A percentile compares a stretch with the other conserved stretches of the same genome.
Evolutionary conservation across 1,284 basidiomycete species (phyloP).

Genomic region (Rhodotorula sp.): DNA sequence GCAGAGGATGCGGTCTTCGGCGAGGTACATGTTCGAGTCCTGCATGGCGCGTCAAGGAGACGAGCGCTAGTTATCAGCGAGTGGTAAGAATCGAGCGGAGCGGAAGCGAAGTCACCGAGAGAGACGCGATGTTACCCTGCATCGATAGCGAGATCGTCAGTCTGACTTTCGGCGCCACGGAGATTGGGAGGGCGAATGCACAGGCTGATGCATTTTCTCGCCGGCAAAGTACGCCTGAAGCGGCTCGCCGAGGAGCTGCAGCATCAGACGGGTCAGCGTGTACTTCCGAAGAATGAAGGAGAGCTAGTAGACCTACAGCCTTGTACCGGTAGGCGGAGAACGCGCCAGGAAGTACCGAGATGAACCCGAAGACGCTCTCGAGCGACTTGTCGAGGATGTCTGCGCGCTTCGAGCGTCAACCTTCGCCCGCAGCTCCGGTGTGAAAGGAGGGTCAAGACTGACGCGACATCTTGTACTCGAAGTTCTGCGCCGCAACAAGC

Average conservation of each 20-base stretch:
- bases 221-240: constrained; percentile 67
- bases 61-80: no score
- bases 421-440: background rate
- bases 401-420: background rate
- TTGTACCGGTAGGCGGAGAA: constrained; percentile 86
- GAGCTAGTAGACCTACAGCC: constrained; percentile 45
- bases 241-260: constrained; percentile 56
- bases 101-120: constrained; percentile 37
- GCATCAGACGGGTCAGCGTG: background rate
- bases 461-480: constrained; percentile 52
- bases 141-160: no score
- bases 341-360: constrained; percentile 76
- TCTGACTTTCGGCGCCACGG: no score
- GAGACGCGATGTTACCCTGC: constrained; percentile 39
- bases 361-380: constrained; percentile 68
- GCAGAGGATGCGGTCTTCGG: constrained; percentile 44
- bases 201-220: constrained; percentile 65
- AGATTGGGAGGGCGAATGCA: no score
- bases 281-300: background rate
- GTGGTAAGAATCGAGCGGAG: no score
- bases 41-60: no score
- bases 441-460: background rate
- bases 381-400: constrained; percentile 71
- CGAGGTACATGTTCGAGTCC: constrained; percentile 68
- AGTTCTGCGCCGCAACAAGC: constrained; percentile 78